These are phyloP conservation scores for Colletotrichum karsti DNA, from an alignment of 2,329 filamentous ascomycete genomes.

Conservation along the genomic window DNA sequence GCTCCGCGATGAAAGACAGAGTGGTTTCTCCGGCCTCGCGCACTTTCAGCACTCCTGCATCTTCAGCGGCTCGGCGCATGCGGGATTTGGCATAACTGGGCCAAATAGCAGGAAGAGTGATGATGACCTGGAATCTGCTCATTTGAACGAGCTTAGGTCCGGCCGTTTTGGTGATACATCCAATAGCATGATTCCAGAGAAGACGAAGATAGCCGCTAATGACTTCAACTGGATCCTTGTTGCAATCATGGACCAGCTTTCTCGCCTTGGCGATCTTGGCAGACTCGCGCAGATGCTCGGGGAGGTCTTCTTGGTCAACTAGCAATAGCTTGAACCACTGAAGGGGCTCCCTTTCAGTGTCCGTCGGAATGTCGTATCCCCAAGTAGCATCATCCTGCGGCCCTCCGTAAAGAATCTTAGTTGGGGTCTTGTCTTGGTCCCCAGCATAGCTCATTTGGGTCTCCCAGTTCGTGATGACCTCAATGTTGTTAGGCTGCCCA, in stretches of 20 bases:
- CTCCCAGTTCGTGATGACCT: slow-evolving; percentile 42
- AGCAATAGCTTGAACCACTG: slow-evolving; percentile 54
- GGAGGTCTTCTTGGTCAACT: slow-evolving; percentile 40
- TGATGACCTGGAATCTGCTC: slow-evolving; percentile 43
- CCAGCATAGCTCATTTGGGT: slow-evolving; percentile 30
- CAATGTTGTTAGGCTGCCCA: slow-evolving; percentile 33
- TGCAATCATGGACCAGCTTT: not conserved
- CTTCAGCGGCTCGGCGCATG: slow-evolving; percentile 45
- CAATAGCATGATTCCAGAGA: slow-evolving; percentile 42
- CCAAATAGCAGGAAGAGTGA: slow-evolving; percentile 58
- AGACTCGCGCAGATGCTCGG: slow-evolving; percentile 31
- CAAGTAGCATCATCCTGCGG: slow-evolving; percentile 27
- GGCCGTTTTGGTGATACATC: slow-evolving; percentile 35
- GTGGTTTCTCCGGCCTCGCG: slow-evolving; percentile 38
- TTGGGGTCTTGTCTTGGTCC: slow-evolving; percentile 42
- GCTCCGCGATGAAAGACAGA: slow-evolving; percentile 49
- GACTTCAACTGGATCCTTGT: slow-evolving; percentile 36
- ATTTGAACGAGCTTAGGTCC: slow-evolving; percentile 33
- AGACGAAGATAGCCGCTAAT: slow-evolving; percentile 41
- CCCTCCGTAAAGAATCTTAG: slow-evolving; percentile 32
- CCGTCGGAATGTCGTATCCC: slow-evolving; percentile 40
- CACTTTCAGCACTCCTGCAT: slow-evolving; percentile 44
- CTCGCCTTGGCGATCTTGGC: slow-evolving; percentile 30
- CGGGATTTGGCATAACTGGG: slow-evolving; percentile 43
- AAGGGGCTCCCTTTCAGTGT: slow-evolving; percentile 30